phyloP scores from a whole-genome alignment of 345 rosid species.

The Syzygium jambos region DNA sequence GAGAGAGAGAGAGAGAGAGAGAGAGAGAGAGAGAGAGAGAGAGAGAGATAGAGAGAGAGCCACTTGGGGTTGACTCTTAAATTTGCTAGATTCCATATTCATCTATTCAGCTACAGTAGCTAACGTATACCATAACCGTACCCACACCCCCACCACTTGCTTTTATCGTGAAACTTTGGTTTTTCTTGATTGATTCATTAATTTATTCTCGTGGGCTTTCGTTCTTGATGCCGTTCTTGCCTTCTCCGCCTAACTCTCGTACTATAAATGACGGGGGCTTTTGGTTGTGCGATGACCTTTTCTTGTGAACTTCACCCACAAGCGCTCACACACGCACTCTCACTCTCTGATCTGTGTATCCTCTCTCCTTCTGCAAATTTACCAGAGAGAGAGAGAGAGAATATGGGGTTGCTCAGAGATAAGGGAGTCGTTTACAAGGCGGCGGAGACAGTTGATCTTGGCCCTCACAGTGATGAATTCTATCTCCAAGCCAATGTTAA shows the following conservation, averaged over 20 bases:
- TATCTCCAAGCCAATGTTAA: conserved; percentile 53
- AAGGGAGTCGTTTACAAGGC: conserved; percentile 38
- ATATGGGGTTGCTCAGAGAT: conserved; percentile 35
- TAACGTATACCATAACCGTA: background rate
- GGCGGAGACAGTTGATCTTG: conserved; percentile 29
- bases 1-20: too few species aligned
- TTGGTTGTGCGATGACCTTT: background rate
- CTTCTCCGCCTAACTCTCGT: conserved; percentile 7
- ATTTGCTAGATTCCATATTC: background rate
- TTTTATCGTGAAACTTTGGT: background rate
- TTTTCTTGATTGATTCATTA: background rate
- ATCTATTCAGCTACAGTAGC: background rate
- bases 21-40: too few species aligned
- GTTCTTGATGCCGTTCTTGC: background rate
- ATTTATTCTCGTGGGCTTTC: background rate
- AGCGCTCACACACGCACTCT: background rate
- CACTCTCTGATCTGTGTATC: background rate
- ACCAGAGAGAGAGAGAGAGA: background rate
- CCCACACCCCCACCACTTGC: background rate
- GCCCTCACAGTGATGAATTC: conserved; percentile 25
- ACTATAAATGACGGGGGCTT: background rate
- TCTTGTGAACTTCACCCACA: background rate
- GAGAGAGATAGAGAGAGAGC: background rate
- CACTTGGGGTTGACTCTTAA: background rate
- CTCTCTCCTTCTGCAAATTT: background rate